Base-by-base conservation (phyloP, 768 basidiomycete species). In the Hydnomerulius pinastri region DNA sequence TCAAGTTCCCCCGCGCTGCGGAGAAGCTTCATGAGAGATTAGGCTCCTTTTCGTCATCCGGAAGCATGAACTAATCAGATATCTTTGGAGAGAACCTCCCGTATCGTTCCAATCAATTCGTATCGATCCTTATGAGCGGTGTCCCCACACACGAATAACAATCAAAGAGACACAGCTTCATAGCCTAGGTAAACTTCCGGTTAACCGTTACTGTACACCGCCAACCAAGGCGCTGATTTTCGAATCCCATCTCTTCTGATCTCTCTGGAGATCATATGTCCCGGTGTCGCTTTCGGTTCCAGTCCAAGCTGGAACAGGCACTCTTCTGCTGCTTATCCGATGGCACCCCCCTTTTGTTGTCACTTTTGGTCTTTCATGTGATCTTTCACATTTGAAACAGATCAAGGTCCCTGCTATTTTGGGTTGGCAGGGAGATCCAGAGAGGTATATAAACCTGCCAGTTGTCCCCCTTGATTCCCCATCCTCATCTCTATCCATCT, bases 401-500 rank as follows among this genome's bases (percentile, higher is more conserved):
- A 61, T 64, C 55, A 54, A 66, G 66, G 66, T 60, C 50, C 48
- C 9, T n/a, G 38, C 37, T 50, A 55, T 24, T 52, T 36, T 43
- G 17, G 47, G 62, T 59, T 48, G 48, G 47, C n/a, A 53, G 41
- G 60, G 62, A 27, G 43, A 42, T 41, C 4, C 11, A 29, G n/a
- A 33, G 15, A 29, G n/a, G 15, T 48, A 43, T 49, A 45, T 65
- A 64, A 65, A 57, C 63, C 59, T 62, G 29, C 41, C 29, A 18
- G 18, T 18, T 33, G 20, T 6, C 8, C 21, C 30, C 10, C 1
- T 37, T 9, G 1, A 0, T 27, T 2, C 4, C n/a, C 39, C 21
- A 13, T 27, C 39, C 24, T 15, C 23, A 40, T 23, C 12, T 4
- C 4, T 41, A 27, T 17, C 23, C 23, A 21, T 36, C 43, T 24